These are phyloP conservation scores for Senecio squalidus DNA, from an alignment of 140 eudicot genomes.

Conservation along the genomic window DNA sequence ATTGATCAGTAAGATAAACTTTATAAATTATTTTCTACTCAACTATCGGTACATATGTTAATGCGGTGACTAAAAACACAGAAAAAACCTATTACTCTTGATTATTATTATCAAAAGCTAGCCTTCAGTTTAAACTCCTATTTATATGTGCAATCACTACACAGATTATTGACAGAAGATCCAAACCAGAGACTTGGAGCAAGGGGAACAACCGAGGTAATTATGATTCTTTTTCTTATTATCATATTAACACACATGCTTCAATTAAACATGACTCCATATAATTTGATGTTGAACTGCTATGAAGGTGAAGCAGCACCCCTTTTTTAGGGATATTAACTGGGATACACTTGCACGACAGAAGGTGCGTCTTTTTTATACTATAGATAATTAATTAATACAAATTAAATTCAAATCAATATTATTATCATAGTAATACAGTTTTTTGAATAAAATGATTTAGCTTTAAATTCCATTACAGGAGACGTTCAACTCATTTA, in stretches of 20 bases:
- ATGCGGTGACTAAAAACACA: not conserved
- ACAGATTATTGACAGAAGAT: conserved; percentile 90
- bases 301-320: conserved; percentile 92
- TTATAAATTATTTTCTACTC: not conserved
- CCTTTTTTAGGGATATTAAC: conserved; percentile 87
- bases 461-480: not conserved
- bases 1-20: conserved; percentile 69
- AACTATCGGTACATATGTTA: not conserved
- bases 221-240: not conserved
- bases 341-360: conserved; percentile 99
- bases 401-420: too few species aligned
- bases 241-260: conserved; percentile 1
- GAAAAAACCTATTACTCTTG: not conserved
- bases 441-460: not conserved
- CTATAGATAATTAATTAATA: too few species aligned
- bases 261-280: not conserved
- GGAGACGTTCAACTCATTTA: not conserved
- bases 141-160: conserved; percentile 8
- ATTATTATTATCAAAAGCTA: not conserved
- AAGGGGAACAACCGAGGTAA: conserved; percentile 89
- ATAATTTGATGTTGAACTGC: conserved; percentile 4
- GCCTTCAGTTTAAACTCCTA: not conserved
- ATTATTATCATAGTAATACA: too few species aligned
- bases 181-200: conserved; percentile 99
- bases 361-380: conserved; percentile 72